Percentiles rank a stretch among this genome's conserved stretches.
These are phyloP conservation scores for Penicillium sp. DNA, from an alignment of 2,329 filamentous ascomycete species.

Conservation along the genomic window DNA sequence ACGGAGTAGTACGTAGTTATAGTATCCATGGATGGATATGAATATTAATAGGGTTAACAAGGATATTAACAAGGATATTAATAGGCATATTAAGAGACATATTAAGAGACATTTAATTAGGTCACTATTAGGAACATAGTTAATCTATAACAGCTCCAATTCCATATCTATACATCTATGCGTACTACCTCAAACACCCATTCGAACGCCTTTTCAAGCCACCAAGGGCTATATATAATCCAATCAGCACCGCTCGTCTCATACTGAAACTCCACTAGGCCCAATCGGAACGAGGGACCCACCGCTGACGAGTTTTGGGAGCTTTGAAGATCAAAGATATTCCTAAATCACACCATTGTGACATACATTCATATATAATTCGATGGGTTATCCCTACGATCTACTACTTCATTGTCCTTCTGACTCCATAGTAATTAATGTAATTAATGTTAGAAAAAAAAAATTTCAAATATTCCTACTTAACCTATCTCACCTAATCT, in stretches of 20 bases:
- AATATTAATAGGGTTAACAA: not conserved
- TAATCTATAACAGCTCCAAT: not conserved
- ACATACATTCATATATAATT: not conserved
- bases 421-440: not conserved
- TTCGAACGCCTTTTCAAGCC: not conserved
- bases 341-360: not conserved
- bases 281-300: slow-evolving; percentile 9
- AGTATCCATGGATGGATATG: no score
- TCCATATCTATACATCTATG: not conserved
- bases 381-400: not conserved
- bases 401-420: not conserved
- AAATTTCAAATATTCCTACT: not conserved
- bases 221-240: not conserved
- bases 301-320: slow-evolving; percentile 22
- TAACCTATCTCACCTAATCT: not conserved
- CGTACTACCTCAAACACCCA: not conserved
- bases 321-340: not conserved
- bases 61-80: not conserved
- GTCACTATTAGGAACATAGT: not conserved
- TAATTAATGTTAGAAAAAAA: not conserved
- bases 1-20: not conserved
- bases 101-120: not conserved
- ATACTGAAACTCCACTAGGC: slow-evolving; percentile 25
- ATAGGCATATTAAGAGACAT: not conserved
- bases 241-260: slow-evolving; percentile 15